Conservation (phyloP, 2,329 filamentous ascomycete genomes). For the Penicillium sp. region DNA sequence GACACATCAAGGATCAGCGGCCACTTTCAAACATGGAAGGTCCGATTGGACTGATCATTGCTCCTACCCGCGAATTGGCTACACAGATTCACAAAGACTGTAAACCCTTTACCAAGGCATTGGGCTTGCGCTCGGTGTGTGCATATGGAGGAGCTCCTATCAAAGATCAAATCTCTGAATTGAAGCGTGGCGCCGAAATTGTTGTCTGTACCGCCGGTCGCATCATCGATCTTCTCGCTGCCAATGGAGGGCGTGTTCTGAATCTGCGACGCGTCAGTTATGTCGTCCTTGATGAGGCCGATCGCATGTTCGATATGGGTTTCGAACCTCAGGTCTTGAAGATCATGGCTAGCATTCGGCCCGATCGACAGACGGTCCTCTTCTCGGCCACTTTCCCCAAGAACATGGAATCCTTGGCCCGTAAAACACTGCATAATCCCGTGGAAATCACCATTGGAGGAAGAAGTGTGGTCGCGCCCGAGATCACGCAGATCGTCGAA, state of each 20-base stretch:
- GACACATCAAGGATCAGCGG: conserved; percentile 92
- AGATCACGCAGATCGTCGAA: conserved; percentile 90
- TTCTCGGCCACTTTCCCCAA: conserved; percentile 97
- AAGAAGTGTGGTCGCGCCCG: conserved; percentile 66
- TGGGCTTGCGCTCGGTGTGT: conserved; percentile 82
- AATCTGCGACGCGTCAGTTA: conserved; percentile 89
- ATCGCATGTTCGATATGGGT: conserved; percentile 99
- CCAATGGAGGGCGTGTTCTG: conserved; percentile 91
- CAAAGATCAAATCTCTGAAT: conserved; percentile 93
- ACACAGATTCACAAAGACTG: conserved; percentile 93
- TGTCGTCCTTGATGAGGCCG: conserved; percentile 93
- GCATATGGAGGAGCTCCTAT: conserved; percentile 95
- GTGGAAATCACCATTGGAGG: conserved; percentile 93
- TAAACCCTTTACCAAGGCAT: conserved; percentile 87
- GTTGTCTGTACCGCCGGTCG: conserved; percentile 93
- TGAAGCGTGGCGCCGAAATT: conserved; percentile 93
- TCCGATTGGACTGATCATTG: conserved; percentile 84
- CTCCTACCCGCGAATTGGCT: conserved; percentile 89
- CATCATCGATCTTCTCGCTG: conserved; percentile 91
- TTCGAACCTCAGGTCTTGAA: conserved; percentile 99
- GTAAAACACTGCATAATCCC: conserved; percentile 81
- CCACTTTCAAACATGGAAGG: conserved; percentile 82
- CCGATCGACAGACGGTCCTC: conserved; percentile 88
- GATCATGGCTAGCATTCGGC: conserved; percentile 87
- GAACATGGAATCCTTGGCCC: conserved; percentile 86